phyloP scores from a whole-genome alignment of 139 green algal species.

The Closterium sp. region DNA sequence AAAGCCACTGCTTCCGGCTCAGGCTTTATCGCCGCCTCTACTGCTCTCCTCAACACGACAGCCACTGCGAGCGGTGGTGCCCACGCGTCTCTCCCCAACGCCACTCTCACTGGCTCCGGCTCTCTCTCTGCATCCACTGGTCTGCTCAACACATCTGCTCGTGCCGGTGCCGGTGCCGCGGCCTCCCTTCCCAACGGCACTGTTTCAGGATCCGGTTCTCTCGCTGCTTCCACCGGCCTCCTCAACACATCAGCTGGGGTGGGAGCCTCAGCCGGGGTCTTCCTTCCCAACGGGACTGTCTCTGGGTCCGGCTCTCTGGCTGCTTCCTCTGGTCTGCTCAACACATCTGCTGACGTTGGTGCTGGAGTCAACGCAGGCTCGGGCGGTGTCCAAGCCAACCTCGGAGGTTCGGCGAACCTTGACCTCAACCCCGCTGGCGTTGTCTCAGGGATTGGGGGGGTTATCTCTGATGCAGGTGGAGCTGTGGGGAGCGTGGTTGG shows the following conservation, averaged over 20 bases:
- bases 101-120: too few species aligned
- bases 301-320: background rate
- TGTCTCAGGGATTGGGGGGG: background rate
- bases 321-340: background rate
- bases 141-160: too few species aligned
- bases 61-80: too few species aligned
- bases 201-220: too few species aligned
- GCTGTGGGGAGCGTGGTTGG: background rate
- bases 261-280: too few species aligned
- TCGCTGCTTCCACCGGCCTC: too few species aligned
- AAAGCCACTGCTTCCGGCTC: background rate
- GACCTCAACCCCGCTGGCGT: background rate
- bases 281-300: background rate
- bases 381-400: background rate
- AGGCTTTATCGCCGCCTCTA: background rate
- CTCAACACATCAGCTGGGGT: too few species aligned
- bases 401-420: background rate
- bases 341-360: background rate
- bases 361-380: background rate
- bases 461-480: background rate
- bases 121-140: too few species aligned
- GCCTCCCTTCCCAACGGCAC: too few species aligned
- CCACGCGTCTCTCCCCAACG: too few species aligned
- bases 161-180: too few species aligned
- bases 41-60: background rate